A percentile compares a stretch with the other conserved stretches of the same genome.
These are phyloP conservation scores for Yamadazyma sp. DNA, from an alignment of 1,139 yeast species.

Conservation along the genomic window DNA sequence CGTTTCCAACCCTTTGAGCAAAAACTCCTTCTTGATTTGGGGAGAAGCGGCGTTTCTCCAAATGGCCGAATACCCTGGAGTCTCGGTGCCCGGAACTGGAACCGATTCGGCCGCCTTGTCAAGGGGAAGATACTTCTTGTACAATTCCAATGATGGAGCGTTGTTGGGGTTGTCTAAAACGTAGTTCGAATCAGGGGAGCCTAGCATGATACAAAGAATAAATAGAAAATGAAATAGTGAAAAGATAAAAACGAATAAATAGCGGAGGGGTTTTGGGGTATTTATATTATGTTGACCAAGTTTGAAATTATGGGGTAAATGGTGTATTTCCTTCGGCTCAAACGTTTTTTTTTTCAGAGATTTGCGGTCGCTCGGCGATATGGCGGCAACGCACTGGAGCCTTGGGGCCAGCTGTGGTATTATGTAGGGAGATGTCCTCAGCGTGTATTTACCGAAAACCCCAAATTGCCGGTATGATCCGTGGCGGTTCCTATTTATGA, in stretches of 20 bases:
- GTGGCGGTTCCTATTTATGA: too few species aligned
- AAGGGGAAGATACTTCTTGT: slow-evolving; percentile 27
- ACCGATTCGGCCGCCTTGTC: slow-evolving; percentile 19
- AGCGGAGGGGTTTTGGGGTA: too few species aligned
- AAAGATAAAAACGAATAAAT: not conserved
- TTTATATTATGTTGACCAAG: not conserved
- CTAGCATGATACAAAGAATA: slow-evolving; percentile 11
- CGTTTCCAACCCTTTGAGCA: slow-evolving; percentile 29
- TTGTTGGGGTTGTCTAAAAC: slow-evolving; percentile 20
- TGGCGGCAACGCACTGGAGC: too few species aligned
- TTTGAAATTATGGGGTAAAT: slow-evolving; percentile 3
- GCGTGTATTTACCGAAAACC: too few species aligned
- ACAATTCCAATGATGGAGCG: slow-evolving; percentile 17
- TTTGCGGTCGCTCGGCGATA: too few species aligned
- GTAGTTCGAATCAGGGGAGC: slow-evolving; percentile 16
- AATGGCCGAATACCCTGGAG: slow-evolving; percentile 31
- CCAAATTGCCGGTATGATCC: too few species aligned
- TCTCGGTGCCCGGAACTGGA: slow-evolving; percentile 30
- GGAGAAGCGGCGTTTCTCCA: slow-evolving; percentile 32
- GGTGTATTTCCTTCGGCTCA: not conserved
- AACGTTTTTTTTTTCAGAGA: too few species aligned
- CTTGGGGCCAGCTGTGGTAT: too few species aligned
- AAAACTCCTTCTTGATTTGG: slow-evolving; percentile 21
- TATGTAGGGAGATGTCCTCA: too few species aligned
- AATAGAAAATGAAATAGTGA: not conserved